These are phyloP conservation scores for Dictyostelium purpureum DNA, from an alignment of 78 protist species.

Conservation along the genomic window DNA sequence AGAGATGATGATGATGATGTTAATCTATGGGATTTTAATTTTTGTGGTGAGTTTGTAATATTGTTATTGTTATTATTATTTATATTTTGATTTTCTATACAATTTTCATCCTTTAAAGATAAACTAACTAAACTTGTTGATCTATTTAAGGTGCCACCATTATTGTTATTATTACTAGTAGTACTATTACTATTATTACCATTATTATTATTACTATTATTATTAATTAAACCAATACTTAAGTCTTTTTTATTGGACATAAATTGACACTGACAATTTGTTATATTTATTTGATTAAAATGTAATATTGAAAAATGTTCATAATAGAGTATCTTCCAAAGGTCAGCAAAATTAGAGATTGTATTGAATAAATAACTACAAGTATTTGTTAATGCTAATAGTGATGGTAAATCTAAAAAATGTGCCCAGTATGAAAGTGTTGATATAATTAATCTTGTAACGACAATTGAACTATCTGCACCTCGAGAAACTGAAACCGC, in stretches of 20 bases:
- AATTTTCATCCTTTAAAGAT: neutral
- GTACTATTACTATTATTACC: neutral
- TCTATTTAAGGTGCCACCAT: neutral
- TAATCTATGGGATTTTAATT: neutral
- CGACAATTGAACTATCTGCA: neutral
- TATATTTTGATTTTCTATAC: no score
- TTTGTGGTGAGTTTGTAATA: neutral
- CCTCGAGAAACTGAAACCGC: neutral
- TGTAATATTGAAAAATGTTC: neutral
- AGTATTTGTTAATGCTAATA: slow-evolving; percentile 35
- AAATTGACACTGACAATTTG: slow-evolving; percentile 10
- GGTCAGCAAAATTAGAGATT: slow-evolving; percentile 20
- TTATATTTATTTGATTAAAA: neutral
- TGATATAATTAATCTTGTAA: slow-evolving; percentile 48
- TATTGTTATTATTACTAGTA: neutral
- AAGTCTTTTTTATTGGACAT: neutral
- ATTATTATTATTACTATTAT: neutral
- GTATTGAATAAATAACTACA: slow-evolving; percentile 54
- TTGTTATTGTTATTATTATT: no score
- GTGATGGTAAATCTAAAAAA: slow-evolving; percentile 26
- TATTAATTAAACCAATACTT: neutral
- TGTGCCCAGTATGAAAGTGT: slow-evolving; percentile 69
- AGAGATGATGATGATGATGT: slow-evolving; percentile 18
- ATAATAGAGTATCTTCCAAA: slow-evolving; percentile 39
- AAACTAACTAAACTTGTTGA: neutral